Conservation (phyloP, 805 yeast genomes). For the Metschnikowia arizonensis region DNA sequence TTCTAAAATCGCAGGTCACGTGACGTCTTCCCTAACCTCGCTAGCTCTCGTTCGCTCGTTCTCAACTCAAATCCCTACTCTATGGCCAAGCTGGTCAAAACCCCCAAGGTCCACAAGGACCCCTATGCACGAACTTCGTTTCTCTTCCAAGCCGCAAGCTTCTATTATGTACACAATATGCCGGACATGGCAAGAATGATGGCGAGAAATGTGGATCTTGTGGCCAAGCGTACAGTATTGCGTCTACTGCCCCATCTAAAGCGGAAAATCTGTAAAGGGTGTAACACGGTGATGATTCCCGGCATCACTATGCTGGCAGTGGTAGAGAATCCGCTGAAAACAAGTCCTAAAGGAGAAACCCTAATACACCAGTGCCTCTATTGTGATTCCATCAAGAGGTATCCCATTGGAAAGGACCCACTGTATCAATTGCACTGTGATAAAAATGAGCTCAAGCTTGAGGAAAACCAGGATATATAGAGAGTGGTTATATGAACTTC, state of each 20-base stretch:
- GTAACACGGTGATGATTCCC: conserved; percentile 50
- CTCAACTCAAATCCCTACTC: not conserved
- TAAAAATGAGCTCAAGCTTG: conserved; percentile 12
- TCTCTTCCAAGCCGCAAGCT: conserved; percentile 52
- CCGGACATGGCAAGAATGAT: conserved; percentile 53
- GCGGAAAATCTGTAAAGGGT: conserved; percentile 64
- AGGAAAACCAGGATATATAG: not conserved
- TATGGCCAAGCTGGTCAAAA: conserved; percentile 15
- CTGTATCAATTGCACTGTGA: conserved; percentile 48
- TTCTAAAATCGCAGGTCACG: not conserved
- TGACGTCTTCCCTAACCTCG: no score
- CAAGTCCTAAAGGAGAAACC: conserved; percentile 33
- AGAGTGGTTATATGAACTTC: conserved; percentile 12
- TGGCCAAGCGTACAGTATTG: conserved; percentile 64
- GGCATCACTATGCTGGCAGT: conserved; percentile 40
- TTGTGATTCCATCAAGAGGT: conserved; percentile 55
- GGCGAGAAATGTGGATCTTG: conserved; percentile 50
- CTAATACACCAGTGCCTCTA: conserved; percentile 44
- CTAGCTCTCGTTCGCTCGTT: no score
- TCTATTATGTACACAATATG: conserved; percentile 28
- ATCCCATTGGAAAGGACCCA: conserved; percentile 57
- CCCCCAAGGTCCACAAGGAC: conserved; percentile 42
- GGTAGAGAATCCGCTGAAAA: conserved; percentile 42
- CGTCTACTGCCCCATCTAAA: conserved; percentile 63
- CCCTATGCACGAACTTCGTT: conserved; percentile 57